phyloP scores from a whole-genome alignment of 1,139 yeast genomes.

The Pichia terricola region DNA sequence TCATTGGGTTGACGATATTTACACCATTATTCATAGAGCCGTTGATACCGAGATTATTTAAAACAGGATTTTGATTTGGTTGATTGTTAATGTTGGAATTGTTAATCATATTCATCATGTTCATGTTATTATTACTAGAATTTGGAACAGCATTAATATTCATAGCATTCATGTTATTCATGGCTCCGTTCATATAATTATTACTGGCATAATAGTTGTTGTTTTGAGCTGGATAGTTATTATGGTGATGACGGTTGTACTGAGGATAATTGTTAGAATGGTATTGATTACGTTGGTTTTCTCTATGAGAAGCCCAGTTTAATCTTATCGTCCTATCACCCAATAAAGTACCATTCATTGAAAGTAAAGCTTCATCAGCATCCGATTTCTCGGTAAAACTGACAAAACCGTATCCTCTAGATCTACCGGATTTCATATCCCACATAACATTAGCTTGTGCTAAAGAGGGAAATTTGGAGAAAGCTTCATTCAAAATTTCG shows the following conservation, averaged over 20 bases:
- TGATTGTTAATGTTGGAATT: constrained; percentile 11
- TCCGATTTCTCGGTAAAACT: constrained; percentile 58
- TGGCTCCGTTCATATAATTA: constrained; percentile 7
- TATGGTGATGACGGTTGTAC: constrained; percentile 6
- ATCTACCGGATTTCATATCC: constrained; percentile 92
- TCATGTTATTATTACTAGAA: constrained; percentile 1
- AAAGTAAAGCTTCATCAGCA: constrained; percentile 63
- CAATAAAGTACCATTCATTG: constrained; percentile 67
- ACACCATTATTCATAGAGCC: not conserved
- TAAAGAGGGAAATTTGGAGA: constrained; percentile 50
- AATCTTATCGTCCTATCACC: constrained; percentile 73
- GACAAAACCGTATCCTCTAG: constrained; percentile 91
- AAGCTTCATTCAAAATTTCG: constrained; percentile 52
- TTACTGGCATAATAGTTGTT: constrained; percentile 9
- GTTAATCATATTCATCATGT: constrained; percentile 9
- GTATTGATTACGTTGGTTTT: constrained; percentile 21
- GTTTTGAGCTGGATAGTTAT: constrained; percentile 9
- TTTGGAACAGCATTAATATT: constrained; percentile 2
- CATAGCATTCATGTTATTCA: constrained; percentile 6
- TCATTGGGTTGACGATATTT: not conserved
- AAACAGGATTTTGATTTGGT: not conserved
- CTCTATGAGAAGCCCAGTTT: constrained; percentile 84
- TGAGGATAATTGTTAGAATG: no score
- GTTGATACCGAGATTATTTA: not conserved
- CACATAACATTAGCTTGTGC: constrained; percentile 92